Base-by-base conservation (phyloP, 1,284 basidiomycete genomes). In the Papiliotrema nemorosa region DNA sequence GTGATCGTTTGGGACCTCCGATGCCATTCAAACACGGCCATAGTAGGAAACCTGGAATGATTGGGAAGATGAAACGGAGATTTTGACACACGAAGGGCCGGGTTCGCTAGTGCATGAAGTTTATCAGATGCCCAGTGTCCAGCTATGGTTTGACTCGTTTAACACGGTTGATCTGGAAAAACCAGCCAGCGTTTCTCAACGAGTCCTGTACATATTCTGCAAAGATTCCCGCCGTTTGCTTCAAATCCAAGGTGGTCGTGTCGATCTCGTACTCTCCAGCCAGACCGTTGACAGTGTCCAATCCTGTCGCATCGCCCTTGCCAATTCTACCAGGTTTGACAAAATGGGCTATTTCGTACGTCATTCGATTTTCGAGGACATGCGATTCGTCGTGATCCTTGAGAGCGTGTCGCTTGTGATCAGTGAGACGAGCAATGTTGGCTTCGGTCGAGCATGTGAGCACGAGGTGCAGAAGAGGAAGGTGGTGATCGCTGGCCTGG, bases 231-330 rank as follows among this genome's bases (percentile, higher is more conserved):
- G 60, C 61, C 7, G 61, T 52, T 16, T 54, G 50, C n/a, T 37
- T 41, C 5, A 54, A 35, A 12, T 56, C 52, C 25, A 65, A 29
- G 5, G 26, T 29, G 9, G 55, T 56, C 22, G 62, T 67, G 39
- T 67, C 60, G 14, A 69, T 52, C 54, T 69, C 65, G 36, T 53
- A 63, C 51, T 69, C 65, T 34, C 59, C 63, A n/a, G 50, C 39
- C n/a, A 69, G 45, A 3, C 63, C 59, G 5, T 44, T 35, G 10
- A 39, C 50, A 34, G 26, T 33, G 41, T 50, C 43, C 31, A 36
- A 12, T 13, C 44, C 20, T 26, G 41, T 29, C 24, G 44, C n/a
- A 3, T 37, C 48, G 39, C 44, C 44, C 21, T 26, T 7, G 37
- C 36, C 47, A 13, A 31, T 27, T 24, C 24, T 33, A 14, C 39